Evolutionary conservation across 2,329 filamentous ascomycete genomes (phyloP), one percentile per base, ranked within the genome.

Genomic region (Pyricularia sp.): DNA sequence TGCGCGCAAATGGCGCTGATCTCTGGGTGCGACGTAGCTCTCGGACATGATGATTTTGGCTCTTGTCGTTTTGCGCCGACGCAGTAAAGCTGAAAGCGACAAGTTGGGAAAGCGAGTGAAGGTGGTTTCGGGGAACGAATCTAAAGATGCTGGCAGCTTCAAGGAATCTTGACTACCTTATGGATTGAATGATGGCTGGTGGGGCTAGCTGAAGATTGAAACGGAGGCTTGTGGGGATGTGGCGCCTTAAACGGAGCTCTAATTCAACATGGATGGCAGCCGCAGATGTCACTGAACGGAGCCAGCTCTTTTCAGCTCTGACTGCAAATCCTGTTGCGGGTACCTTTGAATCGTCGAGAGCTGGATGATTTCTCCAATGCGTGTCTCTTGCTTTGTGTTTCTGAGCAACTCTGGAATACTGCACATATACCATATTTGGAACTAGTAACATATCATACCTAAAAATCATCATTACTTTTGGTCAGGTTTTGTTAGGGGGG

Each of bases 1-100:
- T 76, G 95, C 95, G 80, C 95, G 94, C 73, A 97, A 87, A 78
- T 92, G 90, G 80, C 94, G 92, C 82, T 91, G 89, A 80, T 95
- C 92, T 77, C 84, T 85, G 7, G 91, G 86, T 20, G 91, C 81
- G 71, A 93, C 90, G 78, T 88, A 93, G 78, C 88, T 90, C 69
- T 82, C 77, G 14, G 80, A 79, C 81, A 83, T 84, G 69, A 69
- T 72, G 58, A 69, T 25, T 11, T 12, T 17, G 23, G 33, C 33
- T 36, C n/a, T 59, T 61, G n/a, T 25, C 3, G 25, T 61, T 59
- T 20, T 61, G 58, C 58, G n/a, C 23, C 58, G 23, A 61, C 58
- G 23, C 58, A 28, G 25, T n/a, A 55, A 55, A n/a, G 17, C 42
- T n/a, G 2, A 55, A 55, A 7, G 17, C 42, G 42, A 55, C 42